Evolutionary conservation across 495 filamentous ascomycete genomes (phyloP).

Genomic region (Neurospora africana): DNA sequence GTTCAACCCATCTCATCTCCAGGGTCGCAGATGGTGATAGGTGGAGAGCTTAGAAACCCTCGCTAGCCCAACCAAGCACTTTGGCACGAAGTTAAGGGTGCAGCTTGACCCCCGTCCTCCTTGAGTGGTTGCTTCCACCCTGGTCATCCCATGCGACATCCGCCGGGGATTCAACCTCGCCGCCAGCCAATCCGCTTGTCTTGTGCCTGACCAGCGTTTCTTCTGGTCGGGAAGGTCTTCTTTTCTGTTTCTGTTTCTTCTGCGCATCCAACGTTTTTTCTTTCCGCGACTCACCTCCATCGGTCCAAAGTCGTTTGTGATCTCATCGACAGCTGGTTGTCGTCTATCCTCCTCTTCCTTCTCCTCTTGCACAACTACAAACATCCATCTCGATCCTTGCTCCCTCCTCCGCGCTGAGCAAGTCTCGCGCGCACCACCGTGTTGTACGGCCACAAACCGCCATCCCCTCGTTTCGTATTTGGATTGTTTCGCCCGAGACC

Average conservation of each 20-base stretch:
- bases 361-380: background rate
- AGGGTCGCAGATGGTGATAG: background rate
- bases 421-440: conserved; percentile 9
- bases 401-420: conserved; percentile 10
- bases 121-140: conserved; percentile 11
- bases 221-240: conserved; percentile 5
- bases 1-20: background rate
- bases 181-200: conserved; percentile 15
- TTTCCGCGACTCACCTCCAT: conserved; percentile 1
- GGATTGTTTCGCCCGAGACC: background rate
- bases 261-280: conserved; percentile 2
- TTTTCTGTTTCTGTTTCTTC: conserved; percentile 5
- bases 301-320: background rate
- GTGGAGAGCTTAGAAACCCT: background rate
- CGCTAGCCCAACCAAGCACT: conserved; percentile 5
- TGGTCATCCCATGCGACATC: conserved; percentile 2
- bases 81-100: conserved; percentile 8
- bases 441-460: conserved; percentile 3
- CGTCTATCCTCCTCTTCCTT: background rate
- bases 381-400: background rate
- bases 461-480: background rate
- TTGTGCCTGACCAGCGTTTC: conserved; percentile 4
- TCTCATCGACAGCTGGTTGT: background rate
- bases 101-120: conserved; percentile 3
- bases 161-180: conserved; percentile 4